Percentiles rank a stretch among this genome's conserved stretches.
Evolutionary conservation across 1,284 basidiomycete genomes (phyloP).

Genomic region (Schizophyllum amplum): DNA sequence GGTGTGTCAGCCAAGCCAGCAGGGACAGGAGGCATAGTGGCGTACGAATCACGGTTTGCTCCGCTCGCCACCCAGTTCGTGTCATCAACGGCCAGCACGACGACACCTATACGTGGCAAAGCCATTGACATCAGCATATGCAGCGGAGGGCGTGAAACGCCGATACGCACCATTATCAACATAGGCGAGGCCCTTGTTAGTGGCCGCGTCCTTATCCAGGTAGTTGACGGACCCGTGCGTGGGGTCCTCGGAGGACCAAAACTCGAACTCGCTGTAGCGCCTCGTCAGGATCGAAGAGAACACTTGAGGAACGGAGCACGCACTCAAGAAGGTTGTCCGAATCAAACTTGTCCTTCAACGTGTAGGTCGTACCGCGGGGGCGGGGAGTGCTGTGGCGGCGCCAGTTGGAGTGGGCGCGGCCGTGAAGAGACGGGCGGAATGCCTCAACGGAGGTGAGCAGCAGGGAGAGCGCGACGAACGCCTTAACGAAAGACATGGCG

Average conservation of each 20-base stretch:
- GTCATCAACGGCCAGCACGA: slow-evolving; percentile 13
- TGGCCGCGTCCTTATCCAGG: slow-evolving; percentile 15
- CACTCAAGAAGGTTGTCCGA: background rate
- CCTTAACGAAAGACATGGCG: background rate
- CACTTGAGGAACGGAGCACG: background rate
- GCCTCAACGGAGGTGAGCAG: background rate
- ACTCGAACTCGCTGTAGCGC: slow-evolving; percentile 9
- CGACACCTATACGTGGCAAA: slow-evolving; percentile 11
- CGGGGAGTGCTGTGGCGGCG: background rate
- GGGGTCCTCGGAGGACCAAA: slow-evolving; percentile 19
- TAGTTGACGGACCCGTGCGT: slow-evolving; percentile 23
- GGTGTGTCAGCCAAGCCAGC: background rate
- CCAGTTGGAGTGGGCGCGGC: background rate
- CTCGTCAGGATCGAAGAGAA: background rate
- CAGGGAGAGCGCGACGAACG: background rate
- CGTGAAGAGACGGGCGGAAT: background rate
- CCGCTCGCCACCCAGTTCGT: slow-evolving; percentile 3
- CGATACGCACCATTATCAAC: slow-evolving; percentile 17
- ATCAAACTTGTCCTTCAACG: background rate
- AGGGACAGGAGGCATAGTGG: background rate
- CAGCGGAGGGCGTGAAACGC: background rate
- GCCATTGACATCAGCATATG: background rate
- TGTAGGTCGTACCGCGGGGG: background rate
- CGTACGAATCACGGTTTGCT: slow-evolving; percentile 10
- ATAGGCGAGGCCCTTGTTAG: slow-evolving; percentile 18